Base-by-base conservation (phyloP, 306 rosid genomes). In the Sophora flavescens region DNA sequence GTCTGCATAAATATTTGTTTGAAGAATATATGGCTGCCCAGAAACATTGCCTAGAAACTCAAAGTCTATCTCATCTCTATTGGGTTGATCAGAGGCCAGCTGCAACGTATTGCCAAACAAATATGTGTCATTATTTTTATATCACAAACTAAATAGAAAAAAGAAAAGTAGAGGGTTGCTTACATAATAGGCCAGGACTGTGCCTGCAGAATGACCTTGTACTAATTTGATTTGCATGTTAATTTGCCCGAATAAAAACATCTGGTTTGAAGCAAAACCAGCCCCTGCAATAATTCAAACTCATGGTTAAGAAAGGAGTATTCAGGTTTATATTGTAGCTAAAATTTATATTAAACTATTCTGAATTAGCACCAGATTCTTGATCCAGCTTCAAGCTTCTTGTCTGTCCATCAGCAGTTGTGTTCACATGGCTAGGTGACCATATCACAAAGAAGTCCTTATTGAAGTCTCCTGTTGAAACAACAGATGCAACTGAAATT, bases 141-240 rank as follows among this genome's bases (percentile, higher is more conserved):
- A 70, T 58, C 7, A 11, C 18, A 54, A 59, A 68, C 39, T 14
- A 78, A 71, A 36, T 39, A 36, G 5, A 39, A 39, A 18, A 16
- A 58, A 44, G 8, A 50, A 54, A 2, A 36, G 38, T 52, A 39
- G 7, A 69, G 15, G 54, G 28, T 41, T 64, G 6, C 89, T 78
- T 86, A 94, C 97, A 80, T 92, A 94, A 83, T 76, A 92, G 65
- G 97, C 98, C 54, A 94, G 76, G 13, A 94, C 97, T 66, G 96
- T 90, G 83, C 98, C 97, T 16, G 98, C 96, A 28, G 98, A 94
- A 90, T 86, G 66, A 6, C 98, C 93, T 12, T 96, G 93, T 71
- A 92, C 88, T 56, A 94, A 85, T 75, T 92, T 94, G 59, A 94
- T 92, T 83, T 90, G 90, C 98, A 94, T 89, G 87, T 94, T 95